Evolutionary conservation across 176 grass and related monocot genomes (phyloP), one percentile per base, ranked within the genome.

Genomic region (Juncus effusus): DNA sequence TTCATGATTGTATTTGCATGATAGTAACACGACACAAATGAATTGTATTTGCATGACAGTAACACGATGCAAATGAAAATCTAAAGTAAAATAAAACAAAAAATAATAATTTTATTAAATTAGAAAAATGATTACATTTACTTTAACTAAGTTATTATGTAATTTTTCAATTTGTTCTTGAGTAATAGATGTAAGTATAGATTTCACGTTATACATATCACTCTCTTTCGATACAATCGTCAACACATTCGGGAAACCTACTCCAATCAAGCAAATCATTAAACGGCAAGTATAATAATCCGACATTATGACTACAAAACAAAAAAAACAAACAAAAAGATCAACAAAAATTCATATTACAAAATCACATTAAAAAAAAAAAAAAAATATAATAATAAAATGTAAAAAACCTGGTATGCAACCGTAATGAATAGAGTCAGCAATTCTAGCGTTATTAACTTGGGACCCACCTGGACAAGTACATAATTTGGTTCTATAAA

Each of bases 401-500:
- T 28, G 19, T 28, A 28, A 28, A 28, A 28, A 28, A 99, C 94
- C 94, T 78, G 94, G 94, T 40, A 99, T 82, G 70, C 88, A 99
- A 39, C 88, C 94, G 65, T 99, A 99, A 69, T 99, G 88, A 80
- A 99, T 99, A 52, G 88, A 99, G 59, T 93, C 94, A 70, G 88
- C 74, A 78, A 99, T 85, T 15, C 88, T 88, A 8, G 94, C 94
- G 81, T 88, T 99, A 13, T 99, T 99, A 65, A 99, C 88, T 88
- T 99, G 94, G 64, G 88, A 99, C 1, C 94, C 94, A 80, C 88
- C 88, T 80, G 94, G 94, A 80, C 94, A 99, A 42, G 89, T 99
- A 73, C 94, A 99, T n/a, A 99, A 99, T 51, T 99, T 99, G 42
- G 88, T 99, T 49, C 56, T 84, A 74, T 89, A 93, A 67, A 99